Conservation (phyloP, 1,139 yeast species). For the Taphrina communis region DNA sequence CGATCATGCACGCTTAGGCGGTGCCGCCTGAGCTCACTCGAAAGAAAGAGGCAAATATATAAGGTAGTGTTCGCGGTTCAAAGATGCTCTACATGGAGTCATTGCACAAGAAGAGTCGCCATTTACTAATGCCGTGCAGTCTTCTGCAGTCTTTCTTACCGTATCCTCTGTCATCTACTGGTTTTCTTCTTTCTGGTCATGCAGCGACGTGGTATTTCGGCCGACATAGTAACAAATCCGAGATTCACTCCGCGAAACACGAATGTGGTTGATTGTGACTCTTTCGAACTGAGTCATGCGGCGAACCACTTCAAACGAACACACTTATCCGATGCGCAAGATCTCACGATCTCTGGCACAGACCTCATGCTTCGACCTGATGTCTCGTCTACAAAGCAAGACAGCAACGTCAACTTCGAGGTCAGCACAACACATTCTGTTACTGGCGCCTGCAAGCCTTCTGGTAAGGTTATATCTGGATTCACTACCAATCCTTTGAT, state of each 20-base stretch:
- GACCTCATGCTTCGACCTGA: not conserved
- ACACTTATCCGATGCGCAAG: not conserved
- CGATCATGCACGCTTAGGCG: slow-evolving; percentile 11
- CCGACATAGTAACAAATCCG: slow-evolving; percentile 39
- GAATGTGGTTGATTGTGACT: slow-evolving; percentile 4
- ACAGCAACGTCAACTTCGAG: too few species aligned
- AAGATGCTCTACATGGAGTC: not conserved
- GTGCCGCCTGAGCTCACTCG: slow-evolving; percentile 3
- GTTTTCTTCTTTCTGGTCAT: slow-evolving; percentile 23
- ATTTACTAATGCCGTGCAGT: not conserved
- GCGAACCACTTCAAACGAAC: not conserved
- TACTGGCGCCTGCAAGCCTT: not conserved
- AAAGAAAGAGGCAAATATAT: slow-evolving; percentile 14
- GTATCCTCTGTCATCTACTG: slow-evolving; percentile 16
- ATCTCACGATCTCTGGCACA: slow-evolving; percentile 5
- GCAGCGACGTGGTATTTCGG: slow-evolving; percentile 36
- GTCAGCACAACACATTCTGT: too few species aligned
- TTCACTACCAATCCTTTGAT: not conserved
- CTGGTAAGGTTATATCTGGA: not conserved
- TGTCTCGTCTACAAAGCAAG: too few species aligned
- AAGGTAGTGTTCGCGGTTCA: not conserved
- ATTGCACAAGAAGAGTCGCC: not conserved
- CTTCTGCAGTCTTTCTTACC: slow-evolving; percentile 1
- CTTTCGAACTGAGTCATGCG: not conserved
- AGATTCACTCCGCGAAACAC: slow-evolving; percentile 19